Conservation (phyloP, 2,329 filamentous ascomycete genomes). For the Fusarium duplospermum region DNA sequence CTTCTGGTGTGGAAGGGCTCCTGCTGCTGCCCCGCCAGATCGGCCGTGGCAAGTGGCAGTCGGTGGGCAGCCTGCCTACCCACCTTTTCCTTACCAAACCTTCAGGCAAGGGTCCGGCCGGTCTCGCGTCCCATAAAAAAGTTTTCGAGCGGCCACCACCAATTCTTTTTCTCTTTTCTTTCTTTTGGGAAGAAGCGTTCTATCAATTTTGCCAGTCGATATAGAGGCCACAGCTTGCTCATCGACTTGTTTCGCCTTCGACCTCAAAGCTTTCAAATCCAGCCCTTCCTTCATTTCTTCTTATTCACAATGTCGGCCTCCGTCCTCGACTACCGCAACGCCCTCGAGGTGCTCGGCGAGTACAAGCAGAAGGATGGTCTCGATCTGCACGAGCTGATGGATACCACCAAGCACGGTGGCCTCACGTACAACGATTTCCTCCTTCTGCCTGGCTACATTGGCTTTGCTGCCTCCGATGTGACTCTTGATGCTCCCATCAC, state of each 20-base stretch:
- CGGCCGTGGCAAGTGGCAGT: constrained; percentile 16
- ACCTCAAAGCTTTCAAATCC: constrained; percentile 52
- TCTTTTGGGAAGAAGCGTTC: constrained; percentile 66
- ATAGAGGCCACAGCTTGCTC: constrained; percentile 45
- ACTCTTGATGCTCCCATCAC: constrained; percentile 91
- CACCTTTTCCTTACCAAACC: background rate
- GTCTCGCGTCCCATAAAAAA: constrained; percentile 53
- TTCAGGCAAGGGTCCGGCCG: constrained; percentile 38
- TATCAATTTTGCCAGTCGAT: constrained; percentile 54
- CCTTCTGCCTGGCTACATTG: constrained; percentile 95
- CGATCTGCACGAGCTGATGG: constrained; percentile 85
- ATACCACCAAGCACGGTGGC: constrained; percentile 91
- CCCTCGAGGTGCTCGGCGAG: constrained; percentile 83
- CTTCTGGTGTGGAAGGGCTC: constrained; percentile 4
- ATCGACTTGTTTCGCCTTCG: constrained; percentile 53
- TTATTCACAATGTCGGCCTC: constrained; percentile 72
- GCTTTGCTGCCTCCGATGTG: constrained; percentile 93
- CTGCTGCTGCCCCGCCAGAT: constrained; percentile 29
- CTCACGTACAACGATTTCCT: constrained; percentile 99
- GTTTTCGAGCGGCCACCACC: constrained; percentile 49
- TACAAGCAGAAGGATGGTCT: constrained; percentile 88
- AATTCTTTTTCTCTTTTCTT: constrained; percentile 56
- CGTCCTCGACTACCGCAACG: constrained; percentile 78
- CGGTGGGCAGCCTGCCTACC: background rate
- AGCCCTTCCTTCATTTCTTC: constrained; percentile 45